Conservation (phyloP, 2,329 filamentous ascomycete species). For the Colletotrichum graminicola region DNA sequence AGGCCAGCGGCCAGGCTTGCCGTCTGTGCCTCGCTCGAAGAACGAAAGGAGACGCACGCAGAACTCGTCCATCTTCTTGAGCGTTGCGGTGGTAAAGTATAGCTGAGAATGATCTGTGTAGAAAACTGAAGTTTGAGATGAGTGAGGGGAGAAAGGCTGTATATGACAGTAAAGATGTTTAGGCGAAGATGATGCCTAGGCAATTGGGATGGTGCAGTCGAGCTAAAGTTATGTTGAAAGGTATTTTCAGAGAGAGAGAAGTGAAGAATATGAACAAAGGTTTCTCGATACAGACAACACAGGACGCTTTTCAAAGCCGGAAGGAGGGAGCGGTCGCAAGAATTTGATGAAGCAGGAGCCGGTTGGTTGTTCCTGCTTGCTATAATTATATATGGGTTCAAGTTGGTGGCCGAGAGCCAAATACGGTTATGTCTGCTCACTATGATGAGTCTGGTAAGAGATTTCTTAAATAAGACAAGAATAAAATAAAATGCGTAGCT, state of each 20-base stretch:
- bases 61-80: conserved; percentile 16
- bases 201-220: too few relatives aligned
- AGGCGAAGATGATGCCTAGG: too few relatives aligned
- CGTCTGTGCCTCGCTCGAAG: conserved; percentile 9
- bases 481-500: fast-evolving
- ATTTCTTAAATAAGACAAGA: background rate
- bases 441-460: background rate
- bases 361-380: background rate
- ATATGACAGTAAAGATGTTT: background rate
- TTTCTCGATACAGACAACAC: too few relatives aligned
- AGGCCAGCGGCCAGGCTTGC: conserved; percentile 22
- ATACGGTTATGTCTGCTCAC: background rate
- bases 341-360: background rate
- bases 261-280: background rate
- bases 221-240: background rate
- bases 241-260: background rate
- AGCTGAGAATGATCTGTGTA: background rate
- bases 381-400: background rate
- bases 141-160: background rate
- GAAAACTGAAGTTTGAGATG: too few relatives aligned
- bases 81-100: too few relatives aligned
- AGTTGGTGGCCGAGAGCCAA: background rate
- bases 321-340: background rate
- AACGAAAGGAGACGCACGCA: conserved; percentile 20
- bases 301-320: background rate